phyloP scores from a whole-genome alignment of 257 asterid genomes.

The Verbascum thapsus region DNA sequence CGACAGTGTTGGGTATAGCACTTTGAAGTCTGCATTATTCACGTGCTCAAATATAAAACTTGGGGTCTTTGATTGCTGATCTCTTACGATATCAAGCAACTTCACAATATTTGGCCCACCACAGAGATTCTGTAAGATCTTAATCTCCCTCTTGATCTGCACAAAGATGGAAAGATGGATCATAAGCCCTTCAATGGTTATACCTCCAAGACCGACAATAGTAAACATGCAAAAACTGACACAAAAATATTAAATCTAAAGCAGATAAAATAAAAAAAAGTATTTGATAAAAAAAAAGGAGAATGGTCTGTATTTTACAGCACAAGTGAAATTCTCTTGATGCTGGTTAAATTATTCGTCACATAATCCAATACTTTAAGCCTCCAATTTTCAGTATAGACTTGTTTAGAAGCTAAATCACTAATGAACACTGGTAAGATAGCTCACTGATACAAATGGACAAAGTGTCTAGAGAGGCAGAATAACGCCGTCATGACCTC shows the following conservation, averaged over 20 bases:
- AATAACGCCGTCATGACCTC: slow-evolving; percentile 4
- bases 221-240: not conserved
- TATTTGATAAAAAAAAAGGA: not conserved
- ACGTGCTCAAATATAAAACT: slow-evolving; percentile 90
- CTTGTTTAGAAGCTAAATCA: slow-evolving; percentile 9
- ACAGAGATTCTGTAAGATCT: slow-evolving; percentile 83
- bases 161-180: slow-evolving; percentile 17
- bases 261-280: slow-evolving; percentile 10
- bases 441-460: not conserved
- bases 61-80: slow-evolving; percentile 94
- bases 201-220: not conserved
- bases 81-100: slow-evolving; percentile 89
- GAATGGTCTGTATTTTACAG: not conserved
- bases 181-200: slow-evolving; percentile 20
- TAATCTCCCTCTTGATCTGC: slow-evolving; percentile 97
- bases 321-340: not conserved
- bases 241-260: not conserved
- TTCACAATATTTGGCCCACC: slow-evolving; percentile 95
- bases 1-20: slow-evolving; percentile 81
- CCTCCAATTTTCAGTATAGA: not conserved
- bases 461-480: not conserved
- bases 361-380: slow-evolving; percentile 5
- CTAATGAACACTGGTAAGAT: not conserved
- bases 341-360: not conserved
- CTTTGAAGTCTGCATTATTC: slow-evolving; percentile 86